Conservation (phyloP, 495 filamentous ascomycete species). For the Penicillium mononematosum region DNA sequence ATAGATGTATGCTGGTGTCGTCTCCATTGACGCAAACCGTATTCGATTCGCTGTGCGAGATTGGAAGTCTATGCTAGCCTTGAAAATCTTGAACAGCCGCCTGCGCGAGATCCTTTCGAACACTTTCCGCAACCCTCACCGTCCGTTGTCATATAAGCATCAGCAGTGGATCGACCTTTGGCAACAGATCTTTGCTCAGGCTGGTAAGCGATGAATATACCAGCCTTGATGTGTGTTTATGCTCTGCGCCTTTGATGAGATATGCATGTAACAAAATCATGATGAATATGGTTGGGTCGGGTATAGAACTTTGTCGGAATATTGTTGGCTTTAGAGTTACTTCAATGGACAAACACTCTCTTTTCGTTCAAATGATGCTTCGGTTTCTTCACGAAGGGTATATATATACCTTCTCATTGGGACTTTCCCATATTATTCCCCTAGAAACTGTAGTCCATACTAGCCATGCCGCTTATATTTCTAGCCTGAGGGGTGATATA, state of each 20-base stretch:
- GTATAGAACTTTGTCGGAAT: constrained; percentile 8
- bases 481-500: neutral
- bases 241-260: constrained; percentile 11
- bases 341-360: constrained; percentile 3
- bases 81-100: constrained; percentile 70
- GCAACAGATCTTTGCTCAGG: constrained; percentile 44
- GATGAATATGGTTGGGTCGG: constrained; percentile 7
- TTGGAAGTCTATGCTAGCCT: constrained; percentile 84
- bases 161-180: constrained; percentile 76
- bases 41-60: constrained; percentile 83
- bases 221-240: constrained; percentile 1
- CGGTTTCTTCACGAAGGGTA: neutral
- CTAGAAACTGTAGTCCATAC: neutral
- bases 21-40: constrained; percentile 81
- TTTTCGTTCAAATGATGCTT: neutral
- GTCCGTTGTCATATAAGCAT: constrained; percentile 59
- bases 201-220: constrained; percentile 26
- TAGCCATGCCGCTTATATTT: neutral
- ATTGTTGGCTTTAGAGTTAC: constrained; percentile 2
- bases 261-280: constrained; percentile 15
- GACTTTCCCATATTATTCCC: neutral
- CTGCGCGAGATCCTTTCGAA: constrained; percentile 69
- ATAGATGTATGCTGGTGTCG: constrained; percentile 78
- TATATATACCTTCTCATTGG: neutral
- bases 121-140: constrained; percentile 71